A percentile compares a stretch with the other conserved stretches of the same genome.
phyloP scores from a whole-genome alignment of 202 grass and related monocot genomes.

The Eragrostis tef region DNA sequence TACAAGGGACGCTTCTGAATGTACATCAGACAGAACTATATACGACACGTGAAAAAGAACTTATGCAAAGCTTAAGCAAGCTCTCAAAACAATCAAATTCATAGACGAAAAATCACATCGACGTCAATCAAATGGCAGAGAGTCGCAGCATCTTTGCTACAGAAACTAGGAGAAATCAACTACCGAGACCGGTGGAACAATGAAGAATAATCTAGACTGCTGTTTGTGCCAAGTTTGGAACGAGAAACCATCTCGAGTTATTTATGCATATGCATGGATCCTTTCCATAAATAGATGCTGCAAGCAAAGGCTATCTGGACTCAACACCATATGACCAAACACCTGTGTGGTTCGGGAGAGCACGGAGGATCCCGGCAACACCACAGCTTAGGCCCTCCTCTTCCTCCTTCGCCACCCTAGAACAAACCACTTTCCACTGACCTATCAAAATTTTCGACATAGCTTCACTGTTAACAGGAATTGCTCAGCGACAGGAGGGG shows the following conservation, averaged over 20 bases:
- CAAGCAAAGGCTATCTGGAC: constrained; percentile 17
- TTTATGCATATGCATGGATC: neutral
- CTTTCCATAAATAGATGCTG: constrained; percentile 43
- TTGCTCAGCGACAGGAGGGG: neutral
- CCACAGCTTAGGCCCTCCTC: neutral
- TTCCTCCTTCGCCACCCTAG: neutral
- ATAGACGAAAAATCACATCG: neutral
- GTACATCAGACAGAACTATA: neutral
- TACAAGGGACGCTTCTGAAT: neutral
- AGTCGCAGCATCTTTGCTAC: neutral
- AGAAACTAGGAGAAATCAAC: neutral
- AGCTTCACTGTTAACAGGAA: neutral
- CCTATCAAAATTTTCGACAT: neutral
- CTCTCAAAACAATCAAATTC: neutral
- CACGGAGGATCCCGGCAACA: constrained; percentile 10
- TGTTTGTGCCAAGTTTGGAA: neutral
- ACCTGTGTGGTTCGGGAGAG: constrained; percentile 38
- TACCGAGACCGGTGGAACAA: neutral
- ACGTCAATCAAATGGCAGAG: neutral
- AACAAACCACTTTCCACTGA: neutral
- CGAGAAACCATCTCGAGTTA: neutral
- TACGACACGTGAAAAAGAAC: too few relatives aligned
- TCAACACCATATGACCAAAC: constrained; percentile 28
- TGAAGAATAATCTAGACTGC: neutral
- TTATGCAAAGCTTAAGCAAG: neutral